These are phyloP conservation scores for Pichia nakasei DNA, from an alignment of 805 yeast species.

Conservation along the genomic window DNA sequence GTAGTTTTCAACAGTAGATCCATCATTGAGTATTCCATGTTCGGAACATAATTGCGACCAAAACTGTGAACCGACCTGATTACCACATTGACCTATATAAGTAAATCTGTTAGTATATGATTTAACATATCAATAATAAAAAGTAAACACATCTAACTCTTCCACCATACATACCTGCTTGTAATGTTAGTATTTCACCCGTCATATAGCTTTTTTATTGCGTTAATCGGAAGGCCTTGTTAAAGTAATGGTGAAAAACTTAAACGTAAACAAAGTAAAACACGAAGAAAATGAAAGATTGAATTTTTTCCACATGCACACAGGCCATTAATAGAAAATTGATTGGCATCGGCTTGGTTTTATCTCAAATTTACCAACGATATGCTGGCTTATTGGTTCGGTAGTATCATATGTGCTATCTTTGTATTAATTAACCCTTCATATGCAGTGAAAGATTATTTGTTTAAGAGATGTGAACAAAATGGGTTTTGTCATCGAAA, in stretches of 20 bases:
- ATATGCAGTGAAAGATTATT: constrained; percentile 47
- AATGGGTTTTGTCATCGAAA: constrained; percentile 81
- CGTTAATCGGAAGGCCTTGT: too few relatives aligned
- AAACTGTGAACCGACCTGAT: constrained; percentile 86
- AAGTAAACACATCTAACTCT: too few relatives aligned
- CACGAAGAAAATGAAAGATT: not conserved
- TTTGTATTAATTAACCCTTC: constrained; percentile 1
- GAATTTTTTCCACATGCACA: too few relatives aligned
- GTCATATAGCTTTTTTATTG: too few relatives aligned
- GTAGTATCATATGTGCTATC: not conserved
- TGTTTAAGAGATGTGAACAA: constrained; percentile 70
- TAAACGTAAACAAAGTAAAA: not conserved
- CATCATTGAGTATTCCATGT: constrained; percentile 52
- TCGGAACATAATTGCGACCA: constrained; percentile 86
- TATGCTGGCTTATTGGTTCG: not conserved
- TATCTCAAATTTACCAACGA: too few relatives aligned
- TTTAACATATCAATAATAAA: too few relatives aligned
- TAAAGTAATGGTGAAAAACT: too few relatives aligned
- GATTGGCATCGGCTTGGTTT: too few relatives aligned
- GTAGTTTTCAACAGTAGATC: constrained; percentile 27
- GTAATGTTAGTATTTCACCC: constrained; percentile 63
- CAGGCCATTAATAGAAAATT: too few relatives aligned
- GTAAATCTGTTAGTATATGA: not conserved
- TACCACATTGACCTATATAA: constrained; percentile 81
- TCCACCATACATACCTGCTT: constrained; percentile 45